These are phyloP conservation scores for Ganoderma multipileum DNA, from an alignment of 1,284 basidiomycete genomes.

Conservation along the genomic window DNA sequence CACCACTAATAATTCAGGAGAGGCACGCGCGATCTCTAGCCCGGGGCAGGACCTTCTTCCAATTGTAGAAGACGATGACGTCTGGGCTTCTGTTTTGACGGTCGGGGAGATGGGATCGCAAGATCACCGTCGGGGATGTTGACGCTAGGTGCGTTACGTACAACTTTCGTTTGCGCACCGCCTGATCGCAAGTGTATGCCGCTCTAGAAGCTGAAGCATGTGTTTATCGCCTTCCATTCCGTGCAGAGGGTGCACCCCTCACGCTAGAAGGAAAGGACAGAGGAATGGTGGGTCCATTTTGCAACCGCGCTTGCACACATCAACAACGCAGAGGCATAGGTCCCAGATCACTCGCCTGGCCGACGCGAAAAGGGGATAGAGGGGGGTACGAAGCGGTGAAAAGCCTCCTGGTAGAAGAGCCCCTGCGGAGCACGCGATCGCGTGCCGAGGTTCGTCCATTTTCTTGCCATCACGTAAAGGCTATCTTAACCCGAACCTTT, in stretches of 20 bases:
- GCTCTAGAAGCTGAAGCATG: not conserved
- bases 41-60: not conserved
- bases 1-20: not conserved
- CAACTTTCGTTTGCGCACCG: not conserved
- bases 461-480: not conserved
- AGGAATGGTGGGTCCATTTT: not conserved
- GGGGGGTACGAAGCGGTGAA: not conserved
- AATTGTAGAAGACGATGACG: not conserved
- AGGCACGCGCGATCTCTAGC: not conserved
- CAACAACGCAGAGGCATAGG: not conserved
- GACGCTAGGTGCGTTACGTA: not conserved
- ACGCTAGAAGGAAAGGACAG: not conserved
- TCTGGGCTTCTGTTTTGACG: not conserved
- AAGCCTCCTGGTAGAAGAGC: conserved; percentile 11
- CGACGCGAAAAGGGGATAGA: not conserved
- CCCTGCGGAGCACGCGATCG: conserved; percentile 13
- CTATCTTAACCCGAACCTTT: not conserved
- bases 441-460: conserved; percentile 19
- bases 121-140: not conserved
- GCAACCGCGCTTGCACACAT: not conserved
- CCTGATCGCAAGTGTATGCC: not conserved
- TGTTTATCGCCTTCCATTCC: not conserved
- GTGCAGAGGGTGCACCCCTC: not conserved
- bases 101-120: not conserved
- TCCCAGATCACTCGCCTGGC: not conserved